Evolutionary conservation across 106 monocot species (phyloP).

Genomic region (Dendrobium nobile): DNA sequence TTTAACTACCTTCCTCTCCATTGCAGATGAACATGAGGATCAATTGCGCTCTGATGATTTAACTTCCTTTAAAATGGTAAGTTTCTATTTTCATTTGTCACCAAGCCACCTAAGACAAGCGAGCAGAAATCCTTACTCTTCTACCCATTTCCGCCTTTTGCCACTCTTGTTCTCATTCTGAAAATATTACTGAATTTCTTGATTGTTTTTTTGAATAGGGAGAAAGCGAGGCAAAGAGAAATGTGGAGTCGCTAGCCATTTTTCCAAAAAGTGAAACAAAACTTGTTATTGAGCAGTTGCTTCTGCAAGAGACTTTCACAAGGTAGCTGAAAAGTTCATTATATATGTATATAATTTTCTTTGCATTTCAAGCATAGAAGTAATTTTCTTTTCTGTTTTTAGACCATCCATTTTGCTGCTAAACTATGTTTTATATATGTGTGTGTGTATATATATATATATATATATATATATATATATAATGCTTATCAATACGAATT

Average conservation of each 20-base stretch:
- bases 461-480: no score
- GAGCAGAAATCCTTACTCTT: background rate
- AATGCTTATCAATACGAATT: no score
- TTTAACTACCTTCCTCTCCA: no score
- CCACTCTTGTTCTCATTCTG: no score
- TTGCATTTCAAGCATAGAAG: background rate
- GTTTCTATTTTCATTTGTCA: background rate
- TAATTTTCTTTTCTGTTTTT: constrained; percentile 1
- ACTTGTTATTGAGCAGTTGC: constrained; percentile 48
- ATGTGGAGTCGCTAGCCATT: constrained; percentile 20
- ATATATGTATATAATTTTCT: background rate
- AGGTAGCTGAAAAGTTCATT: constrained; percentile 31
- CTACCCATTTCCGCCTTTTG: background rate
- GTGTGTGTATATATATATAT: no score
- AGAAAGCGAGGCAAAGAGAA: background rate
- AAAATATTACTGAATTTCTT: background rate
- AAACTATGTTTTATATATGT: background rate
- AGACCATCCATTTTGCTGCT: background rate
- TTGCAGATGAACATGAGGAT: constrained; percentile 9
- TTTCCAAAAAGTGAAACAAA: constrained; percentile 38
- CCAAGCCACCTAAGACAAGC: background rate
- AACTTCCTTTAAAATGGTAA: background rate
- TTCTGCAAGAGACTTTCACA: constrained; percentile 66
- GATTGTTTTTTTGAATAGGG: constrained; percentile 9
- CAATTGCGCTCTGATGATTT: background rate